Conservation (phyloP, 1,139 yeast genomes). For the Suhomyces taliae region DNA sequence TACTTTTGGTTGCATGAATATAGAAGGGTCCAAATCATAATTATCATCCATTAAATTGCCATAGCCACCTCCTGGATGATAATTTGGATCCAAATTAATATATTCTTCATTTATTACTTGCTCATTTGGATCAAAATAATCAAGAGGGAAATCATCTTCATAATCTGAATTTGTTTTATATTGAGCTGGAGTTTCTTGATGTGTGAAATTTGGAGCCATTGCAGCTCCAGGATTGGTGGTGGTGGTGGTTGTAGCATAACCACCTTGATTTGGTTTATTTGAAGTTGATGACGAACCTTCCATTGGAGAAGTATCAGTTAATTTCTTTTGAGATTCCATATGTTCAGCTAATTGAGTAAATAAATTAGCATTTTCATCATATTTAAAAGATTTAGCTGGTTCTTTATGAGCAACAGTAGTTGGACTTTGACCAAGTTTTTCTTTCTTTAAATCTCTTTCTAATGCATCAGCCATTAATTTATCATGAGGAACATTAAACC, state of each 20-base stretch:
- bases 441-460: conserved; percentile 88
- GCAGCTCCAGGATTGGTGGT: neutral
- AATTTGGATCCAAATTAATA: conserved; percentile 35
- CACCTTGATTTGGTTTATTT: neutral
- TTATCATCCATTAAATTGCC: conserved; percentile 23
- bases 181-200: conserved; percentile 29
- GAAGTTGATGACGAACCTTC: neutral
- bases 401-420: conserved; percentile 62
- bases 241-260: neutral
- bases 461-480: conserved; percentile 90
- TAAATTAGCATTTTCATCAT: conserved; percentile 48
- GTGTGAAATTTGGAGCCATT: conserved; percentile 19
- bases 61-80: conserved; percentile 20
- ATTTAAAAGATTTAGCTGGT: conserved; percentile 63
- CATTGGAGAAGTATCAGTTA: conserved; percentile 10
- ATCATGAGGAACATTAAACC: conserved; percentile 97
- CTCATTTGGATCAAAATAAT: conserved; percentile 45
- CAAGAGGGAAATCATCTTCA: conserved; percentile 70
- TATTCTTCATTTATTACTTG: conserved; percentile 27
- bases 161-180: conserved; percentile 25
- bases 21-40: conserved; percentile 32
- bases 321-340: conserved; percentile 35
- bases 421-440: conserved; percentile 53
- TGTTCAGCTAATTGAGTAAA: conserved; percentile 51
- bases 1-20: conserved; percentile 16